phyloP scores from a whole-genome alignment of 2,329 filamentous ascomycete species.

The Cytospora leucostoma region DNA sequence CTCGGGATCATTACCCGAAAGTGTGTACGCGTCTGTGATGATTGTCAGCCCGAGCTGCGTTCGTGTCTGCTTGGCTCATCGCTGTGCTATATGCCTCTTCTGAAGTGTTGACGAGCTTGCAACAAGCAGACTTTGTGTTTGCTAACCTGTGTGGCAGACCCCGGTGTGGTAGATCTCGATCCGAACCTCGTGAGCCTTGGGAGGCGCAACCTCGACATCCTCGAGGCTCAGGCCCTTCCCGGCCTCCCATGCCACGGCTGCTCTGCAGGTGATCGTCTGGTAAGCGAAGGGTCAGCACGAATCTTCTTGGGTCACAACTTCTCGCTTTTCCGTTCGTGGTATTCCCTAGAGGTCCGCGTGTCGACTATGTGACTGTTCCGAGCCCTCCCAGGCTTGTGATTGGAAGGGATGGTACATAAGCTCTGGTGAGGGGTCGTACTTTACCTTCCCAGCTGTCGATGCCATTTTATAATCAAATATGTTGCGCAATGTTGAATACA shows the following conservation, averaged over 20 bases:
- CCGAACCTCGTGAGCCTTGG: conserved; percentile 89
- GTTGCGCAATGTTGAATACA: background rate
- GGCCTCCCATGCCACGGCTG: conserved; percentile 96
- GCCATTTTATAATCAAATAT: conserved; percentile 8
- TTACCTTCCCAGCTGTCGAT: conserved; percentile 27
- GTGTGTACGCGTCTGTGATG: conserved; percentile 81
- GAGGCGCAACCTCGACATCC: conserved; percentile 88
- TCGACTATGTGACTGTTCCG: background rate
- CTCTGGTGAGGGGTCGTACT: background rate
- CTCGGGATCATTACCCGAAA: conserved; percentile 96
- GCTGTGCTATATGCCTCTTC: background rate
- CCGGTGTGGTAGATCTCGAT: conserved; percentile 97
- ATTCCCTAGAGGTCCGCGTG: background rate
- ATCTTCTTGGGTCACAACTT: background rate
- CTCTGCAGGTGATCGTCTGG: conserved; percentile 51
- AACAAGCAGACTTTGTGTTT: conserved; percentile 25
- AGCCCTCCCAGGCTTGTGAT: background rate
- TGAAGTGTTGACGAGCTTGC: background rate
- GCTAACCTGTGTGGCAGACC: conserved; percentile 81
- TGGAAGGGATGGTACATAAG: background rate
- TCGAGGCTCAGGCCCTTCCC: conserved; percentile 87
- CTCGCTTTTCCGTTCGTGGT: background rate
- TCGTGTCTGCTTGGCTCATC: background rate
- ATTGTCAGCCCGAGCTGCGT: conserved; percentile 13
- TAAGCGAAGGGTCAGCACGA: background rate